Percentiles rank a stretch among this genome's conserved stretches.
These are phyloP conservation scores for Arachnomyces sp. DNA, from an alignment of 2,329 filamentous ascomycete species.

Conservation along the genomic window DNA sequence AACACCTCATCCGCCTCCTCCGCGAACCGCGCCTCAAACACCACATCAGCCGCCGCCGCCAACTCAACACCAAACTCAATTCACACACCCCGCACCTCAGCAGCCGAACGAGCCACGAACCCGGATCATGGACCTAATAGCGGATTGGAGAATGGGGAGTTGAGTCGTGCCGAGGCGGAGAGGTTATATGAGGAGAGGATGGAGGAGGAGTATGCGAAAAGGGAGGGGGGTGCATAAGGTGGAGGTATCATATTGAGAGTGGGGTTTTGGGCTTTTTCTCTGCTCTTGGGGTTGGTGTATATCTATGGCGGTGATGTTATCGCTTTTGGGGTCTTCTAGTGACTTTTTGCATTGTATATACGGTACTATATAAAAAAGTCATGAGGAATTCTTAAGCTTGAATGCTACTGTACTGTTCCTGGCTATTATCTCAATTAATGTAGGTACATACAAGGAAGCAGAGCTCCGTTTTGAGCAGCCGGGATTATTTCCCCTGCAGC, in stretches of 20 bases:
- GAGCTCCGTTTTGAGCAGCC: too few relatives aligned
- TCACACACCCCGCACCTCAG: constrained; percentile 10
- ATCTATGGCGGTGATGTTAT: too few relatives aligned
- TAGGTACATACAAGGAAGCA: too few relatives aligned
- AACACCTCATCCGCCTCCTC: constrained; percentile 1
- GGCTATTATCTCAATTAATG: too few relatives aligned
- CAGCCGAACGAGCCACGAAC: constrained; percentile 11
- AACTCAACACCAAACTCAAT: constrained; percentile 7
- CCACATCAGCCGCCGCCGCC: neutral
- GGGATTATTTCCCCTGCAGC: too few relatives aligned
- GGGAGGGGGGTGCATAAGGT: constrained; percentile 36
- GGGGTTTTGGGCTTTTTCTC: constrained; percentile 15
- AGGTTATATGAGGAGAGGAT: constrained; percentile 39
- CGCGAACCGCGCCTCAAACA: neutral
- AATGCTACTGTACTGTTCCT: too few relatives aligned
- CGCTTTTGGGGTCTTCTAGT: too few relatives aligned
- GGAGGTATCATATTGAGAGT: constrained; percentile 6
- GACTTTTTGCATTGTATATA: too few relatives aligned
- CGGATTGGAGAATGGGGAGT: constrained; percentile 8
- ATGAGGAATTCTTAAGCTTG: too few relatives aligned
- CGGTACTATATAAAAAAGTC: too few relatives aligned
- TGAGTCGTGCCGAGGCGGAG: constrained; percentile 37
- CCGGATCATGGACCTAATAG: constrained; percentile 4
- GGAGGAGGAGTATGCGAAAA: constrained; percentile 41
- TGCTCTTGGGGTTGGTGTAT: too few relatives aligned